A percentile compares a stretch with the other conserved stretches of the same genome.
phyloP scores from a whole-genome alignment of 805 yeast genomes.

The Millerozyma acaciae region DNA sequence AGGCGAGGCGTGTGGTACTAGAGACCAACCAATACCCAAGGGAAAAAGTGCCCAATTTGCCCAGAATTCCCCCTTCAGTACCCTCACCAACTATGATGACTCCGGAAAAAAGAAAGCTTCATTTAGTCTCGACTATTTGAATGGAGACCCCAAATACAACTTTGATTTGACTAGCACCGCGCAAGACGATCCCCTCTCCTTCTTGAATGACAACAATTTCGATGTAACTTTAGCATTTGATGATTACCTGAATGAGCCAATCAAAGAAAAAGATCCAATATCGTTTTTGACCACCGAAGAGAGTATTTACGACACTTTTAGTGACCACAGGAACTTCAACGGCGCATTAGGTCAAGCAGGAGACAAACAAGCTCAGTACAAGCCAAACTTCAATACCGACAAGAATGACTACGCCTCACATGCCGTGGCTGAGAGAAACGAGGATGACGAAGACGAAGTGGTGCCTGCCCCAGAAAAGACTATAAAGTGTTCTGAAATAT shows the following conservation, averaged over 20 bases:
- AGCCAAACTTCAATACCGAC: background rate
- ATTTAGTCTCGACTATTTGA: conserved; percentile 14
- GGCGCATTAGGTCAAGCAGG: conserved; percentile 25
- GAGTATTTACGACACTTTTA: conserved; percentile 53
- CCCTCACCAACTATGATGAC: conserved; percentile 11
- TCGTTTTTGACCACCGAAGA: conserved; percentile 50
- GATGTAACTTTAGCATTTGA: conserved; percentile 54
- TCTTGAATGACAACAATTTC: conserved; percentile 47
- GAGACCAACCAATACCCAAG: conserved; percentile 61
- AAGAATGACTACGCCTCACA: background rate
- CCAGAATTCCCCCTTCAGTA: conserved; percentile 18
- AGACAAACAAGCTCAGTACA: conserved; percentile 8
- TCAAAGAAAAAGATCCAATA: conserved; percentile 31
- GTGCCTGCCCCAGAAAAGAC: conserved; percentile 68
- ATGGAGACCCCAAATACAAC: conserved; percentile 7
- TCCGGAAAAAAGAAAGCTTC: too few species aligned
- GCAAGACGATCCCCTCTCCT: conserved; percentile 40
- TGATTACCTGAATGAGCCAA: conserved; percentile 12
- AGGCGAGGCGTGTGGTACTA: conserved; percentile 80
- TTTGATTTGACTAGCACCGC: conserved; percentile 11
- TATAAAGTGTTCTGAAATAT: conserved; percentile 78
- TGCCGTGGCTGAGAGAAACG: too few species aligned
- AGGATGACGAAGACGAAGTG: conserved; percentile 35
- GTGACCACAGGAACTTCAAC: conserved; percentile 31
- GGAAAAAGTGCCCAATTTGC: conserved; percentile 12